phyloP scores from a whole-genome alignment of 495 filamentous ascomycete species.

The Aspergillus nidulans region DNA sequence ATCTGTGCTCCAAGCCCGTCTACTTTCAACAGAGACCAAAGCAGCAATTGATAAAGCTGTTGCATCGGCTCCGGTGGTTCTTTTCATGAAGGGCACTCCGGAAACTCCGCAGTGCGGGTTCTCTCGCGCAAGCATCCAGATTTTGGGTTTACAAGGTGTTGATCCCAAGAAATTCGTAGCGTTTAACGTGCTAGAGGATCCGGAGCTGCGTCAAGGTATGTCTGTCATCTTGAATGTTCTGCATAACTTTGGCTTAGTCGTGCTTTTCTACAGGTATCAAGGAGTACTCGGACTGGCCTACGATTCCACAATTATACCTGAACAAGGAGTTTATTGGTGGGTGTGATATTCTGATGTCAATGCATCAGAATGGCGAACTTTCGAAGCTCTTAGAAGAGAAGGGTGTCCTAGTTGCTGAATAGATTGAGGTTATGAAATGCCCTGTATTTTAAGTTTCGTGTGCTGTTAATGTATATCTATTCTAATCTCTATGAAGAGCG shows the following conservation, averaged over 20 bases:
- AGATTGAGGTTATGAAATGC: neutral
- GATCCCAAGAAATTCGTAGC: conserved; percentile 95
- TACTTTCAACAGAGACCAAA: conserved; percentile 71
- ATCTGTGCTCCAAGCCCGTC: conserved; percentile 46
- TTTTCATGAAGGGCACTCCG: conserved; percentile 99
- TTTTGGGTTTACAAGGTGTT: conserved; percentile 89
- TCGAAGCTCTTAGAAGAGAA: conserved; percentile 90
- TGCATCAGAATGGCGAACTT: conserved; percentile 95
- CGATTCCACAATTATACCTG: conserved; percentile 94
- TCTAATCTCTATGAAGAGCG: neutral
- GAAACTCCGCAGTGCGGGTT: conserved; percentile 98
- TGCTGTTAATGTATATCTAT: conserved; percentile 2
- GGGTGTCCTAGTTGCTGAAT: conserved; percentile 64
- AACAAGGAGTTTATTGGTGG: conserved; percentile 95
- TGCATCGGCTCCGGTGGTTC: conserved; percentile 77
- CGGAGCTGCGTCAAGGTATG: conserved; percentile 79
- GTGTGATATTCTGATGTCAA: conserved; percentile 92
- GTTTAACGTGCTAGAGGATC: conserved; percentile 92
- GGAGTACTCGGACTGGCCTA: conserved; percentile 98
- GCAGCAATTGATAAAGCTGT: conserved; percentile 86
- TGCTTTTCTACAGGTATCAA: conserved; percentile 68
- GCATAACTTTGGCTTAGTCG: neutral
- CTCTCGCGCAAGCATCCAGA: conserved; percentile 91
- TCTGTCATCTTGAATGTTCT: neutral
- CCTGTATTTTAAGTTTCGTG: neutral